Base-by-base conservation (phyloP, 768 basidiomycete genomes). In the Mycena epipterygia region DNA sequence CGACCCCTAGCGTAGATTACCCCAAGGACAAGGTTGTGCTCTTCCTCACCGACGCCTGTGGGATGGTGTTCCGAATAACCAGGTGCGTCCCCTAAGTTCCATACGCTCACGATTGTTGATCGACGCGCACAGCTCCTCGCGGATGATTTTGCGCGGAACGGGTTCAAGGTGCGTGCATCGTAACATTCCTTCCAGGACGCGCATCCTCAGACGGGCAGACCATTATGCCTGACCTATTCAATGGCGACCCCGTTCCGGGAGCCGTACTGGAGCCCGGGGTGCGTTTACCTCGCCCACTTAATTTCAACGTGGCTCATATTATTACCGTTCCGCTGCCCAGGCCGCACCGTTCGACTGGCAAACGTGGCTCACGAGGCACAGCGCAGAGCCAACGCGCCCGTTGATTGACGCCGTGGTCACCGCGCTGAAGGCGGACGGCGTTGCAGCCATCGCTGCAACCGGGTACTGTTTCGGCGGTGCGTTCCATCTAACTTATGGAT, bases 381-480 rank as follows among this genome's bases (percentile, higher is more conserved):
- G 74, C 3, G 64, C 73, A 13, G 78, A 79, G 12, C 64, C 65
- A 4, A 83, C 82, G 37, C 77, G 79, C n/a, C 80, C 83, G 0
- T 39, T 68, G 27, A 57, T 87, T 39, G 82, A 86, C 75, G 76
- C 65, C 4, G 81, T 86, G 44, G 76, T 85, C 39, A 77, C 70
- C 19, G 46, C 46, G 1, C 56, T 67, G 2, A 57, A 57, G 17
- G 42, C 12, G 11, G 13, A 49, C 2, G 65, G 66, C 48, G 79
- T 88, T 17, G 80, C 78, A 2, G 68, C 74, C 17, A 80, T 87
- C 64, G 84, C 77, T 0, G 82, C 83, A 11, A 82, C 80, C 0
- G 84, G 85, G 0, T 86, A 83, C 75, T 87, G 86, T 75, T 83
- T 82, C 67, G 83, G 84, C 39, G 85, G 73, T 78, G 29, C 17